A percentile compares a stretch with the other conserved stretches of the same genome.
Evolutionary conservation across 805 yeast genomes (phyloP).

Genomic region (Tetrapisispora taiwanensis): DNA sequence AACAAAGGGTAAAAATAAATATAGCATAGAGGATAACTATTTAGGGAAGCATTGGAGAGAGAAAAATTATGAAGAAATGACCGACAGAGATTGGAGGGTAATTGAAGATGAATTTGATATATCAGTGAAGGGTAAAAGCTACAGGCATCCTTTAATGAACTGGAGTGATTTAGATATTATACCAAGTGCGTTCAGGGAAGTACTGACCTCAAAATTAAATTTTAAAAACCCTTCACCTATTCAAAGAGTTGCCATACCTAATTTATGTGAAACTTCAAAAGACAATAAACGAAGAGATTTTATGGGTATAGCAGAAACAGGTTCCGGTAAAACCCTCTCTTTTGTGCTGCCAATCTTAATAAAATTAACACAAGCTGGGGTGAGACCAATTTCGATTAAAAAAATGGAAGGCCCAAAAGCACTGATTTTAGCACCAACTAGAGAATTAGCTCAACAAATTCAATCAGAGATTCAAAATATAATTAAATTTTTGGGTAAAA

Average conservation of each 20-base stretch:
- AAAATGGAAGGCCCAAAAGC: conserved; percentile 58
- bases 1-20: conserved; percentile 8
- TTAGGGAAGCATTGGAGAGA: conserved; percentile 49
- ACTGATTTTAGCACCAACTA: conserved; percentile 77
- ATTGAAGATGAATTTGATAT: conserved; percentile 71
- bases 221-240: conserved; percentile 77
- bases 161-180: conserved; percentile 58
- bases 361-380: conserved; percentile 40
- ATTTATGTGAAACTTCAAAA: conserved; percentile 32
- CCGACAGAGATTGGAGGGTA: conserved; percentile 80
- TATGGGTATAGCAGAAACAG: conserved; percentile 91
- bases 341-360: conserved; percentile 64
- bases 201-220: conserved; percentile 32
- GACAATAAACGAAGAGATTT: conserved; percentile 41
- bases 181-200: conserved; percentile 33
- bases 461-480: conserved; percentile 53
- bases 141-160: conserved; percentile 49
- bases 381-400: conserved; percentile 37
- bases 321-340: conserved; percentile 89
- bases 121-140: conserved; percentile 36
- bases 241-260: conserved; percentile 80
- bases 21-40: conserved; percentile 10
- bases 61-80: conserved; percentile 58
- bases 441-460: conserved; percentile 88
- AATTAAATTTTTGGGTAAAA: conserved; percentile 25